Conservation (phyloP, 148 eudicot species). For the Fagopyrum esculentum region DNA sequence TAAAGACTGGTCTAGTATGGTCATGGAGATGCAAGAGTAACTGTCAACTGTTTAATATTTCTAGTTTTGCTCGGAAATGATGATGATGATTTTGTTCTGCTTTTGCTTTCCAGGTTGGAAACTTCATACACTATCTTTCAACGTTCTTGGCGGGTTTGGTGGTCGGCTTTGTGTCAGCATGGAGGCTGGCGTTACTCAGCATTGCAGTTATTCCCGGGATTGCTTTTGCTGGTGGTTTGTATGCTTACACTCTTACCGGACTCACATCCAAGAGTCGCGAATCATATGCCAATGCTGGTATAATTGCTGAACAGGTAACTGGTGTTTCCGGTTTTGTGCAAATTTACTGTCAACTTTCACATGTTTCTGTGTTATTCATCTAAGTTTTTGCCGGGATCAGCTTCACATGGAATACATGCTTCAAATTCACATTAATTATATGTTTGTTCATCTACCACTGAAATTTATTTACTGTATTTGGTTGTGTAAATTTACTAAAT, state of each 20-base stretch:
- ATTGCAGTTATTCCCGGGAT: slow-evolving; percentile 98
- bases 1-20: not conserved
- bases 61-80: not conserved
- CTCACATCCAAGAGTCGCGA: slow-evolving; percentile 97
- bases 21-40: not conserved
- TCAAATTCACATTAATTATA: not conserved
- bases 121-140: slow-evolving; percentile 93
- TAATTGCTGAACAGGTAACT: slow-evolving; percentile 90
- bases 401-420: not conserved
- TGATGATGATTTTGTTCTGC: not conserved
- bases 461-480: not conserved
- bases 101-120: slow-evolving; percentile 60
- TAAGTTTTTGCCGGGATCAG: too few relatives aligned
- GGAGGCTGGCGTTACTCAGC: slow-evolving; percentile 92
- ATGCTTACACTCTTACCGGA: slow-evolving; percentile 94
- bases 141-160: slow-evolving; percentile 98
- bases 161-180: slow-evolving; percentile 98
- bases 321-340: not conserved
- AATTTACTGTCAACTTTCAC: not conserved
- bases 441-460: not conserved
- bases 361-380: not conserved
- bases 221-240: slow-evolving; percentile 98
- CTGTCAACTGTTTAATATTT: not conserved
- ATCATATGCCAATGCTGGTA: slow-evolving; percentile 95
- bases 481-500: not conserved